Evolutionary conservation across 2,329 filamentous ascomycete genomes (phyloP).

Genomic region (Calonectria montana): DNA sequence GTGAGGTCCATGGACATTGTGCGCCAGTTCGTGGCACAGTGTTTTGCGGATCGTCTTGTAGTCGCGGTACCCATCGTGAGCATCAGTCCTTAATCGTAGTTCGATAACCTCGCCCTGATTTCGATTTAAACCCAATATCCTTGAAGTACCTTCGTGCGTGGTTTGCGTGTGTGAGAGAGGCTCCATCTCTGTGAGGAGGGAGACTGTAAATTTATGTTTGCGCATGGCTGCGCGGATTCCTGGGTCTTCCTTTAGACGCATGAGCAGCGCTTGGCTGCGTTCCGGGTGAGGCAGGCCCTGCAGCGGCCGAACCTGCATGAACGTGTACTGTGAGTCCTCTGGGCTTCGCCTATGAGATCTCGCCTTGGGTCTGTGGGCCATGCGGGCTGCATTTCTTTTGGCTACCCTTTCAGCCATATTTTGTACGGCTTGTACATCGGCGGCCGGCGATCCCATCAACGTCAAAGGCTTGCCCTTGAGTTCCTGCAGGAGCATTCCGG

Average conservation of each 20-base stretch:
- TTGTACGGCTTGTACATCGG: slow-evolving; percentile 68
- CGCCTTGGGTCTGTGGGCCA: slow-evolving; percentile 45
- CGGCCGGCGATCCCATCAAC: slow-evolving; percentile 71
- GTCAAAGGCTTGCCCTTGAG: slow-evolving; percentile 70
- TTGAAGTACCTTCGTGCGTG: slow-evolving; percentile 77
- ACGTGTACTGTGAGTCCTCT: slow-evolving; percentile 81
- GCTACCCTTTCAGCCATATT: slow-evolving; percentile 61
- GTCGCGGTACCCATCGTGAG: slow-evolving; percentile 92
- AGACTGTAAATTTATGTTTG: slow-evolving; percentile 85
- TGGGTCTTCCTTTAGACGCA: slow-evolving; percentile 82
- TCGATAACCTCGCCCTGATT: slow-evolving; percentile 93
- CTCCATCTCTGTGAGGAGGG: slow-evolving; percentile 94
- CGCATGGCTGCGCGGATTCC: slow-evolving; percentile 88
- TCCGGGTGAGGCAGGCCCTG: slow-evolving; percentile 81
- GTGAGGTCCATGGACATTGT: slow-evolving; percentile 89
- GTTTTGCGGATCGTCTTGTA: slow-evolving; percentile 93
- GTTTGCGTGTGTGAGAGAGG: slow-evolving; percentile 80
- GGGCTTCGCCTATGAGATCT: slow-evolving; percentile 36
- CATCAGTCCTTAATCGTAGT: slow-evolving; percentile 89
- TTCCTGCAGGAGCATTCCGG: slow-evolving; percentile 59
- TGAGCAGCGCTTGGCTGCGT: slow-evolving; percentile 77
- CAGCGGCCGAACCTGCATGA: slow-evolving; percentile 80
- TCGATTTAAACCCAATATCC: slow-evolving; percentile 87
- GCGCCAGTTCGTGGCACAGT: slow-evolving; percentile 93
- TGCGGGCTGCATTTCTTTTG: slow-evolving; percentile 57